A percentile compares a stretch with the other conserved stretches of the same genome.
Evolutionary conservation across 768 basidiomycete genomes (phyloP).

Genomic region (Chalciporus chontae): DNA sequence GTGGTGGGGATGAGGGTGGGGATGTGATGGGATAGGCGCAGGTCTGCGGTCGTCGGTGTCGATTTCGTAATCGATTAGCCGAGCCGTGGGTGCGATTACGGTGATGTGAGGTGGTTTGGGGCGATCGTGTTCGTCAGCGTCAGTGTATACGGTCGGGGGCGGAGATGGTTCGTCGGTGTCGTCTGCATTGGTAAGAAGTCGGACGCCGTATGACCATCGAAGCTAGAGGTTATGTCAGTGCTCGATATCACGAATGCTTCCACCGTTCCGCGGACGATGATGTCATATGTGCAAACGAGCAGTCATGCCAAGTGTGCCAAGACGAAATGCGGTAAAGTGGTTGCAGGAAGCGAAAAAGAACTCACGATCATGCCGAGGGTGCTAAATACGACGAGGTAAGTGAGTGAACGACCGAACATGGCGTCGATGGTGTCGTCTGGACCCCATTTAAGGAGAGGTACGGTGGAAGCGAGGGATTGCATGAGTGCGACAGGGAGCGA

Average conservation of each 20-base stretch:
- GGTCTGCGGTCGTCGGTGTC: neutral
- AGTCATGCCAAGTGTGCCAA: neutral
- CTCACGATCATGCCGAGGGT: conserved; percentile 94
- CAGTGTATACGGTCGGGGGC: neutral
- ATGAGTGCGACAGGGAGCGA: conserved; percentile 93
- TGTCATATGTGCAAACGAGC: neutral
- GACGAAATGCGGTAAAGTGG: neutral
- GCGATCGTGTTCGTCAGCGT: neutral
- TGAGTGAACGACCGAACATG: conserved; percentile 89
- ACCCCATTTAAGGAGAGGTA: conserved; percentile 80
- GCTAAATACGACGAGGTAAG: conserved; percentile 88
- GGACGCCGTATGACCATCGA: conserved; percentile 93
- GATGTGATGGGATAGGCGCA: neutral
- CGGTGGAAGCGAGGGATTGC: conserved; percentile 83
- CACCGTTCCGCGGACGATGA: neutral
- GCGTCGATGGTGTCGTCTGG: conserved; percentile 75
- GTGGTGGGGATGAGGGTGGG: neutral
- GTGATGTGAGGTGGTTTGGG: neutral
- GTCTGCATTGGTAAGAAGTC: conserved; percentile 58
- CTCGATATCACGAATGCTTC: neutral
- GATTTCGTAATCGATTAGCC: conserved; percentile 11
- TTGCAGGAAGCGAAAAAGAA: conserved; percentile 9
- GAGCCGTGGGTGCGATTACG: neutral
- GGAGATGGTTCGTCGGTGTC: conserved; percentile 13
- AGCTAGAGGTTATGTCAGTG: conserved; percentile 47